A percentile compares a stretch with the other conserved stretches of the same genome.
Evolutionary conservation across 352 stramenopile genomes (phyloP).

Genomic region (Bremia lactucae): DNA sequence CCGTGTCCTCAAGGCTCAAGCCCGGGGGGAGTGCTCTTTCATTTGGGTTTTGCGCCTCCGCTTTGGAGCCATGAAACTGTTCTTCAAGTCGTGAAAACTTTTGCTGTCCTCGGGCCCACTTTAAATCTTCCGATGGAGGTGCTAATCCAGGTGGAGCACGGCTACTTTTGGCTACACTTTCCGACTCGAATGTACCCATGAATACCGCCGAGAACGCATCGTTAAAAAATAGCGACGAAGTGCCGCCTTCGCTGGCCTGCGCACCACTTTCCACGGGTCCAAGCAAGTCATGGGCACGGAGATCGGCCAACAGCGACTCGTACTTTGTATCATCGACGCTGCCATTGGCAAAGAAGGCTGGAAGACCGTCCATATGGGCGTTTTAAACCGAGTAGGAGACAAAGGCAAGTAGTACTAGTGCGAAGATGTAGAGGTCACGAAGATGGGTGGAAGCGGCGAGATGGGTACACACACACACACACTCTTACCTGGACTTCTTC

Average conservation of each 20-base stretch:
- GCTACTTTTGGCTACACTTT: slow-evolving; percentile 1
- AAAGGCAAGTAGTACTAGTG: too few relatives aligned
- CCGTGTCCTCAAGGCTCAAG: slow-evolving; percentile 23
- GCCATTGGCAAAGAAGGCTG: slow-evolving; percentile 71
- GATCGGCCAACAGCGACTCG: slow-evolving; percentile 72
- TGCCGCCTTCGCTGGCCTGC: slow-evolving; percentile 8
- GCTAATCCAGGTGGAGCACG: slow-evolving; percentile 36
- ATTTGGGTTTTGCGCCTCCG: neutral
- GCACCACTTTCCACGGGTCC: slow-evolving; percentile 43
- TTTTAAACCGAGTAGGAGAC: slow-evolving; percentile 2
- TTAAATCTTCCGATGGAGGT: slow-evolving; percentile 54
- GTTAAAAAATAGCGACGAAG: slow-evolving; percentile 77
- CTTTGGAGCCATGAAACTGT: slow-evolving; percentile 23
- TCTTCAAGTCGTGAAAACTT: slow-evolving; percentile 55
- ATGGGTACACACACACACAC: too few relatives aligned
- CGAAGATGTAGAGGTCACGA: neutral
- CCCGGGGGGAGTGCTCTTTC: slow-evolving; percentile 8
- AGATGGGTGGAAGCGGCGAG: neutral
- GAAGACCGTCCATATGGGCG: slow-evolving; percentile 31
- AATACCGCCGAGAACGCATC: slow-evolving; percentile 78
- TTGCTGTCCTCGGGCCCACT: slow-evolving; percentile 70
- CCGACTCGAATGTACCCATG: slow-evolving; percentile 65
- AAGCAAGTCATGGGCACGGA: slow-evolving; percentile 74
- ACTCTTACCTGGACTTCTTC: slow-evolving; percentile 12
- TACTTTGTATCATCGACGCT: slow-evolving; percentile 83